Base-by-base conservation (phyloP, 148 eudicot genomes). In the Amaranthus palmeri region DNA sequence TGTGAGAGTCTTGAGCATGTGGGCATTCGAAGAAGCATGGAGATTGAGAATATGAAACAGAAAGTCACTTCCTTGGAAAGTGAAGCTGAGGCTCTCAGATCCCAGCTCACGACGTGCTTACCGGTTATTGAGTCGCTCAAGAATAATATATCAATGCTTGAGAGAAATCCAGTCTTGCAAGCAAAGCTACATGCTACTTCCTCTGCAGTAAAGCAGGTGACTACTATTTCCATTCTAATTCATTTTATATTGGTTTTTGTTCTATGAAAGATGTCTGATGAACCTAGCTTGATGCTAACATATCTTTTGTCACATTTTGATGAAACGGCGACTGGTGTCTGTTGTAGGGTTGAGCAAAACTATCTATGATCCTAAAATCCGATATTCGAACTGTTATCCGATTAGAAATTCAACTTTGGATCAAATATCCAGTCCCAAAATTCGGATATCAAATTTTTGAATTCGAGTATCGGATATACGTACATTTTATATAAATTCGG, bases 1-100 rank as follows among this genome's bases (percentile, higher is more conserved):
- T 93, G 96, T 78, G 83, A 81, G 84, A 72, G 14, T 65, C 96
- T 93, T 54, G 91, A 85, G 78, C 77, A 80, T 69, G 84, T 88
- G 71, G 80, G 74, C 68, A 77, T 77, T 60, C 77, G 77, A 52
- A 88, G 84, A 76, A 82, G 86, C 13, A 54, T 49, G 59, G 96
- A 85, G 81, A 81, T 88, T 79, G 90, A 88, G 73, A 65, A 63
- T 73, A 83, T 88, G 93, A 88, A 85, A 81, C 77, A 67, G 57
- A 82, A 71, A 77, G 85, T 88, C 62, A 53, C 77, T 55, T 68
- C 77, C 46, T 82, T 86, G 84, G 92, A 88, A 84, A 74, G 56
- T 72, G 96, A 95, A 80, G 72, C 85, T 66, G 85, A 72, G 69
- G 82, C 71, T 54, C 83, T 95, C n/a, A 92, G 85, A 78, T 71